Percentiles rank a stretch among this genome's conserved stretches.
Conservation (phyloP, 345 rosid species). For the Toxicodendron radicans region DNA sequence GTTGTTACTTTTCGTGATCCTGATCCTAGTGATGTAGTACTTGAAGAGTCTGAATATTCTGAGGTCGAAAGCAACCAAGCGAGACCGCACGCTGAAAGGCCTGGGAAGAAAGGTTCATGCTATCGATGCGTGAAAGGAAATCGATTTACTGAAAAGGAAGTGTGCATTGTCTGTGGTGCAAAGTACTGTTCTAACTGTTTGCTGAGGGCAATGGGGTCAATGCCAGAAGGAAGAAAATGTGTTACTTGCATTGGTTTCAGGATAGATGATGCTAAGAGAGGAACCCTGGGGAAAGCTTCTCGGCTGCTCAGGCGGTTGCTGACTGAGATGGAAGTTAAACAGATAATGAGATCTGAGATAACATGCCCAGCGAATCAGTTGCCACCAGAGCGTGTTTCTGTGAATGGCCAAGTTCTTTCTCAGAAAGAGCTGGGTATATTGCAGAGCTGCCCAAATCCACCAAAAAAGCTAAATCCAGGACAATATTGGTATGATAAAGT, state of each 20-base stretch:
- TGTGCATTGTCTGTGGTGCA: conserved; percentile 83
- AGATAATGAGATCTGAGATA: conserved; percentile 59
- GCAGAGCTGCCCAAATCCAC: conserved; percentile 69
- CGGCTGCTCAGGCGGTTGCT: conserved; percentile 58
- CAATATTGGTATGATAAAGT: conserved; percentile 81
- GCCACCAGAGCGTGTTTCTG: conserved; percentile 60
- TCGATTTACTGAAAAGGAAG: conserved; percentile 66
- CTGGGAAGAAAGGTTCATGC: conserved; percentile 73
- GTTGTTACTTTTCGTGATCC: conserved; percentile 61
- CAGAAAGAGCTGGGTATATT: conserved; percentile 45
- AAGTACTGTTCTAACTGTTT: conserved; percentile 73
- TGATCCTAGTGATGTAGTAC: conserved; percentile 30
- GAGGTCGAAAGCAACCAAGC: conserved; percentile 34
- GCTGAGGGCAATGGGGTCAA: conserved; percentile 80
- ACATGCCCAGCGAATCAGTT: conserved; percentile 64
- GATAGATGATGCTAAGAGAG: conserved; percentile 62
- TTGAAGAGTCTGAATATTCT: conserved; percentile 39
- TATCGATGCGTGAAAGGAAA: conserved; percentile 69
- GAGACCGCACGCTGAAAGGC: conserved; percentile 49
- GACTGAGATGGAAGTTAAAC: conserved; percentile 47
- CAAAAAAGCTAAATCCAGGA: conserved; percentile 75
- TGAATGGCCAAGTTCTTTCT: conserved; percentile 54
- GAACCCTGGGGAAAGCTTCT: conserved; percentile 60
- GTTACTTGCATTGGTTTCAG: conserved; percentile 63
- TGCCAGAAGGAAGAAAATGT: conserved; percentile 96